Evolutionary conservation across 768 basidiomycete species (phyloP), one percentile per base, ranked within the genome.

Genomic region (Tephrocybe sp.): DNA sequence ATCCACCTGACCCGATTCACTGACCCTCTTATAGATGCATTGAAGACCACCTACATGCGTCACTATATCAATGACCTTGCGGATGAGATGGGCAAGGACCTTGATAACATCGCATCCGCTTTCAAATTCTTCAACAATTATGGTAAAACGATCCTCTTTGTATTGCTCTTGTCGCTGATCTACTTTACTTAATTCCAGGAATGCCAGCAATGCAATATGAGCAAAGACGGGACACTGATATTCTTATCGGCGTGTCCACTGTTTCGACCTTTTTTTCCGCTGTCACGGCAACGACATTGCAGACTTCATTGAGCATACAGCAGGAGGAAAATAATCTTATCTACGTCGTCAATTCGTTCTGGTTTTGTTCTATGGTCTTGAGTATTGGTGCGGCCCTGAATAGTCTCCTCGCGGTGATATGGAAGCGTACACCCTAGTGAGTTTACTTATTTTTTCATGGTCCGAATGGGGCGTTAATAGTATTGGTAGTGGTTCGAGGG

Each of bases 251-350:
- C 16, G 32, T 65, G 16, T 53, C 58, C 2, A 60, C 62, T 5
- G 51, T 59, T 4, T 54, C 64, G 1, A 65, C 62, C 9, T 64
- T 68, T 41, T 66, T 68, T 49, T 66, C 66, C 0, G 65, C 60
- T 4, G 66, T 66, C 13, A 65, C 64, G 8, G 65, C 63, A 18
- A 60, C 56, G 6, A 60, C 36, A 11, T 45, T 65, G 15, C 56
- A 59, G 43, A 57, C 52, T 16, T 58, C 59, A 21, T 48, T 37
- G 44, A 34, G 18, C 27, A 36, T 27, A 24, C 42, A 40, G n/a
- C n/a, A n/a, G n/a, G n/a, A n/a, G 26, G 28, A 15, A 28, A 25
- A 18, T 12, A 28, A 11, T 39, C 11, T 44, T 47, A n/a, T 52
- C 18, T 13, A 13, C 5, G n/a, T 56, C n/a, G 54, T 62, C 9